Base-by-base conservation (phyloP, 2,329 filamentous ascomycete genomes). In the Escovopsis sp. region DNA sequence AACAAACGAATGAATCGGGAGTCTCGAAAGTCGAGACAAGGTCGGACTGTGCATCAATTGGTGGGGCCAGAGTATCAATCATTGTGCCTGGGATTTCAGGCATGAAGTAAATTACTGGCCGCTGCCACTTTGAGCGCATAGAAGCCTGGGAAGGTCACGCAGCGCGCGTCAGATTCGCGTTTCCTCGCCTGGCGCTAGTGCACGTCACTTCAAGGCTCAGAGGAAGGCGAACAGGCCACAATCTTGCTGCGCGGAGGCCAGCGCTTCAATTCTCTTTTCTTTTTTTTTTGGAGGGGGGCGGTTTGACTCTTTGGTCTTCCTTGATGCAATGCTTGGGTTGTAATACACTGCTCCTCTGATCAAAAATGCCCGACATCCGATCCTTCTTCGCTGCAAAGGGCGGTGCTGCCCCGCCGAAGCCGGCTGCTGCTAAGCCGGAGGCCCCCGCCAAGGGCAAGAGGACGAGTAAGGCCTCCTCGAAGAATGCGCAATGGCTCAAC, bases 331-430 rank as follows among this genome's bases (percentile, higher is more conserved):
- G 28, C 28, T 33, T 26, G 7, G 28, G 42, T 40, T 43, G 41
- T 37, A 33, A 40, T 39, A 43, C 30, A 32, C 28, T 32, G 28
- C 11, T 32, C 28, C 2, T 9, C 8, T 3, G 28, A 41, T 30
- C 23, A 43, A 48, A 47, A 48, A 94, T 94, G 87, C 77, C 87
- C 48, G 89, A 96, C 63, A 96, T 95, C 55, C 75, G 88, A 56
- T 86, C 72, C 53, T 96, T 95, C 64, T 95, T 96, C 67, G 79
- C 82, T 43, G 77, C 82, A 47, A 87, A 87, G 60, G 75, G 77
- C 41, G 71, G 73, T 49, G 68, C 72, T 52, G 65, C 71, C 37
- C 65, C 72, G 12, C 62, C 69, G 39, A 69, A 73, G 51, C 63
- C 67, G 33, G 52, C 62, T 10, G 51, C 63, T 3, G 70, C 68